phyloP scores from a whole-genome alignment of 768 basidiomycete species.

The Lentinula lateritia region DNA sequence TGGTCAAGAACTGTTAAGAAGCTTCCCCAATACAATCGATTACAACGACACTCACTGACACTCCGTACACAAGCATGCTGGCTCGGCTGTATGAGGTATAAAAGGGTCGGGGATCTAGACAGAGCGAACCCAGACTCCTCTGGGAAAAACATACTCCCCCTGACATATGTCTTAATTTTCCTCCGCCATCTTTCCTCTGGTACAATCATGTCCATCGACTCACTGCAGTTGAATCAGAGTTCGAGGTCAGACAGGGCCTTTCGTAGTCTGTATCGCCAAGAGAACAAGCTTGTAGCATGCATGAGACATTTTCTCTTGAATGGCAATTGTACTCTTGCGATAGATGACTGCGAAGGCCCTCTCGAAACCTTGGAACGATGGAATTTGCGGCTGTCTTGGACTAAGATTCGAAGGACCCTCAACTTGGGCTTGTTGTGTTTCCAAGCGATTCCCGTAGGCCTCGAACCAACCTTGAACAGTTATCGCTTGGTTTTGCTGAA shows the following conservation, averaged over 20 bases:
- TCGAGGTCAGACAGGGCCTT: slow-evolving; percentile 17
- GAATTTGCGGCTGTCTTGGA: background rate
- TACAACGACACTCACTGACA: background rate
- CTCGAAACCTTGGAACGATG: background rate
- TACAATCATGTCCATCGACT: background rate
- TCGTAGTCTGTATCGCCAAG: slow-evolving; percentile 16
- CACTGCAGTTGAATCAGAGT: background rate
- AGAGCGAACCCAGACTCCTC: background rate
- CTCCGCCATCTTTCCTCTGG: no score
- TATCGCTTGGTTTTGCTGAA: no score
- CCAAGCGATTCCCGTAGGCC: no score
- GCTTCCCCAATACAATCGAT: background rate
- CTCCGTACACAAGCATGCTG: no score
- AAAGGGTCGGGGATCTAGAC: no score
- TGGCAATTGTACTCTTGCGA: slow-evolving; percentile 52
- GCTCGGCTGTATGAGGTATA: no score
- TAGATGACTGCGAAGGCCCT: slow-evolving; percentile 69
- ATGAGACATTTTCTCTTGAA: slow-evolving; percentile 9
- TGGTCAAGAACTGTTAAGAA: background rate
- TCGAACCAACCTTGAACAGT: no score
- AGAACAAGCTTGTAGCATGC: slow-evolving; percentile 13
- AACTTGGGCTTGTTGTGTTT: no score
- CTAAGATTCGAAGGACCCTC: no score
- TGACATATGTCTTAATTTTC: no score
- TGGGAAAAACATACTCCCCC: no score